Evolutionary conservation across 352 stramenopile genomes (phyloP), one percentile per base, ranked within the genome.

Genomic region (Phytopythium mirpurense): DNA sequence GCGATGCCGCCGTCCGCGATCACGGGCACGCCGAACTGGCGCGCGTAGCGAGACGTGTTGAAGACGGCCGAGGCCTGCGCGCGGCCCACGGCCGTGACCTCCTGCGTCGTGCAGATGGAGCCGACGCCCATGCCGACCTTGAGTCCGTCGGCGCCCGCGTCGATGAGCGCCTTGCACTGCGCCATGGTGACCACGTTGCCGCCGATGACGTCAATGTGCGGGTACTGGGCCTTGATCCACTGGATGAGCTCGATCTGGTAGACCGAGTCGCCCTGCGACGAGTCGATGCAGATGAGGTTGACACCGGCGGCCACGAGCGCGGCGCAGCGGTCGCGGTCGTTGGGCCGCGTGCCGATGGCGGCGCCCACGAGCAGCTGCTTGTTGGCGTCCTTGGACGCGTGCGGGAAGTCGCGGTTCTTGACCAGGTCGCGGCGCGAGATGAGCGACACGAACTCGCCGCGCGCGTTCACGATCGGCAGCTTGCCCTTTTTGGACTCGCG

Each of bases 101-200:
- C 97, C 76, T 99, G 97, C 36, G 97, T 99, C 18, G 97, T 99
- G 62, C 96, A 99, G 55, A 99, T 98, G 15, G 93, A 98, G 37
- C 96, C 97, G 11, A 98, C 96, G 57, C 97, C 97, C 97, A 99
- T 99, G 54, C 97, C 97, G 7, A 99, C 96, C 23, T 96, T 88
- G 43, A 99, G 83, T 41, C 93, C 96, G 70, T 99, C 97, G n/a
- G 97, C 96, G 36, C 97, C 97, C 12, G 96, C 96, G 55, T 98
- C 74, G 51, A 99, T 97, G 51, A 99, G 72, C 66, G 98, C 87
- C 55, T 91, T 80, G 18, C 97, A 85, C 81, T 99, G 97, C 32
- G 78, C 80, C 44, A 88, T 90, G 24, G 97, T 99, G 15, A 99
- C 96, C 26, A 99, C 94, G 70, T 99, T 99, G 55, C 97, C 97